A percentile compares a stretch with the other conserved stretches of the same genome.
These are phyloP conservation scores for Nothophytophthora sp. DNA, from an alignment of 352 stramenopile genomes.

Conservation along the genomic window DNA sequence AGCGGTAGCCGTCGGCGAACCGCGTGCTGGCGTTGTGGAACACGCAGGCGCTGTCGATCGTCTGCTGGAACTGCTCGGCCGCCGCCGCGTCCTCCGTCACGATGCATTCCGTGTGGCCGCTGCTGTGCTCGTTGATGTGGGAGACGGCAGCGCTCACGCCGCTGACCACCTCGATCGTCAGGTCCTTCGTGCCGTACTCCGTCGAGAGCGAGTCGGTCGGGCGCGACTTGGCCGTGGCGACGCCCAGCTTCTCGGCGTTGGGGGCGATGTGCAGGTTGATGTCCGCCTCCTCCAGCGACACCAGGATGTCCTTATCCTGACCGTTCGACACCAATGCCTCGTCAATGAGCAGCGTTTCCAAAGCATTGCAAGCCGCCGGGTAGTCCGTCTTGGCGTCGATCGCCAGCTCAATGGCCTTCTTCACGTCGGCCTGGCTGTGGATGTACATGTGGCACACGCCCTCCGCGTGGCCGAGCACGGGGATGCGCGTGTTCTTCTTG, in stretches of 20 bases:
- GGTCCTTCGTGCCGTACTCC: slow-evolving; percentile 95
- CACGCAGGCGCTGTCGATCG: slow-evolving; percentile 96
- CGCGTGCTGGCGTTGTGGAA: slow-evolving; percentile 98
- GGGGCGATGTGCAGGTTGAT: slow-evolving; percentile 95
- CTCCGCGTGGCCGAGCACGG: slow-evolving; percentile 97
- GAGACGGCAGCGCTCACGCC: slow-evolving; percentile 90
- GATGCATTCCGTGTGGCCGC: slow-evolving; percentile 97
- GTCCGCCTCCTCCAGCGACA: slow-evolving; percentile 83
- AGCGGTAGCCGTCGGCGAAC: slow-evolving; percentile 96
- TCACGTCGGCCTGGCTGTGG: slow-evolving; percentile 87
- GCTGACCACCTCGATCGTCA: slow-evolving; percentile 94
- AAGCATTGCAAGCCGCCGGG: slow-evolving; percentile 97
- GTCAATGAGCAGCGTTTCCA: slow-evolving; percentile 97
- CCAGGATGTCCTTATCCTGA: slow-evolving; percentile 77
- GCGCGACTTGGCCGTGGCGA: slow-evolving; percentile 68
- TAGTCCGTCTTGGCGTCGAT: slow-evolving; percentile 99
- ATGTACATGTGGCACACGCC: slow-evolving; percentile 99
- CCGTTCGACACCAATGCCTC: slow-evolving; percentile 77
- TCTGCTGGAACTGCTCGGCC: slow-evolving; percentile 73
- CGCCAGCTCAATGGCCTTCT: slow-evolving; percentile 88
- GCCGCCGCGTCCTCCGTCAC: slow-evolving; percentile 91
- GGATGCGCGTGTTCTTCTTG: slow-evolving; percentile 97
- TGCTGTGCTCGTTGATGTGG: slow-evolving; percentile 97
- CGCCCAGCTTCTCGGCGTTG: slow-evolving; percentile 71
- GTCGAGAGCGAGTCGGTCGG: slow-evolving; percentile 83